Conservation (phyloP, 306 rosid species). For the Glycyrrhiza uralensis region DNA sequence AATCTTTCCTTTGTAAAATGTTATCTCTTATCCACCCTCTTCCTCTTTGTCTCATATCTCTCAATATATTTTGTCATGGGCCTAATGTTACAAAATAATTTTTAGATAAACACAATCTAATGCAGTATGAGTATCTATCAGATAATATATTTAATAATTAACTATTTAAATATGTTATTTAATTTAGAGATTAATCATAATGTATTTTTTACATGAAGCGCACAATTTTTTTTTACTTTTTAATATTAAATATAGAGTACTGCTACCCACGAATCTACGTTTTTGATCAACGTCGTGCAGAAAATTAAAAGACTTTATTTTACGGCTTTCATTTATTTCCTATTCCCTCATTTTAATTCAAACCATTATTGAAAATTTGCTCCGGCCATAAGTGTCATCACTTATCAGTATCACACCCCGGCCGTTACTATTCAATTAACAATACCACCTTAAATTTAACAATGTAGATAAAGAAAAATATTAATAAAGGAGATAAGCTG, state of each 20-base stretch:
- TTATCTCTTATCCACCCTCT: too few species aligned
- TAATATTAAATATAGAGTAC: not conserved
- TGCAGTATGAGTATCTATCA: not conserved
- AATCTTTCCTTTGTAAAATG: too few species aligned
- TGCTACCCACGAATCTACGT: constrained; percentile 13
- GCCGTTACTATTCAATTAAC: not conserved
- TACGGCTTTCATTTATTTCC: not conserved
- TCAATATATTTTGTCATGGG: not conserved
- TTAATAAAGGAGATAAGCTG: too few species aligned
- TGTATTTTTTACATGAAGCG: not conserved
- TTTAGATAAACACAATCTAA: not conserved
- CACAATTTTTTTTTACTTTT: not conserved
- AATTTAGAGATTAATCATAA: not conserved
- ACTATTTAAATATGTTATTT: not conserved
- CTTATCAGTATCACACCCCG: not conserved
- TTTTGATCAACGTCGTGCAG: constrained; percentile 8
- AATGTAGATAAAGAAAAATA: too few species aligned
- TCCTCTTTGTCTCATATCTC: not conserved
- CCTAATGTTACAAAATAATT: not conserved
- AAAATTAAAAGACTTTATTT: not conserved
- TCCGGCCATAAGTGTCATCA: not conserved
- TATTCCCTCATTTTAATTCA: constrained; percentile 2
- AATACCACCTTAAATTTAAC: not conserved
- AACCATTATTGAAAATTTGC: constrained; percentile 13
- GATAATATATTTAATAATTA: not conserved